Evolutionary conservation across 164 flowering plant genomes (phyloP), one percentile per base, ranked within the genome.

Genomic region (Hamamelis virginiana): DNA sequence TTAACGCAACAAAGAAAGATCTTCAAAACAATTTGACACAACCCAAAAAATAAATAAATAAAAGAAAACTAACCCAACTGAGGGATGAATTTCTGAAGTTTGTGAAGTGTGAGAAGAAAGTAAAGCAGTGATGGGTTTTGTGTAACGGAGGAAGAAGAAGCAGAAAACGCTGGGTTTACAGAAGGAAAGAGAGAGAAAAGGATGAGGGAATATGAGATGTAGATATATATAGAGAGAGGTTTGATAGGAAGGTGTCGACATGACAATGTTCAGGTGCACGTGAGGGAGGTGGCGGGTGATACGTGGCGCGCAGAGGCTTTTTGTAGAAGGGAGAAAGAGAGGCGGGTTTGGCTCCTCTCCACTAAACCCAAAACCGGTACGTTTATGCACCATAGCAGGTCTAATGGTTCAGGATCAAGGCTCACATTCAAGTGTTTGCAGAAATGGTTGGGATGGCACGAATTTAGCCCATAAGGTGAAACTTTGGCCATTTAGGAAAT

Each of bases 231-330:
- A 33, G 2, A 33, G 41, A 33, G 2, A 33, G 41, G 41, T 33
- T 33, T 2, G 2, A 33, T 33, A 14, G 23, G 14, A 63, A 47
- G 27, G 52, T 21, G 52, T 62, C 26, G 45, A 60, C 46, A 22
- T 63, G 27, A 16, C 8, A 14, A 43, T 21, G 38, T 22, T 45
- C 9, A 19, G 1, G 46, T n/a, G 52, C 66, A 63, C 66, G 66
- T 63, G 66, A 19, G 9, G 9, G 41, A 63, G 3, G 8, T 38
- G 63, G 22, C 16, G 22, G 51, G 65, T 33, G 41, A 62, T 23
- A 19, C 66, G 66, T 63, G 66, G 66, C 66, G 19, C 22, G 66
- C 51, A 3, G 19, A 23, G 28, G 27, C n/a, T 21, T 38, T 63
- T 25, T 46, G 16, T 45, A 47, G 66, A 63, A n/a, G n/a, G 11